Percentiles rank a stretch among this genome's conserved stretches.
Evolutionary conservation across 176 grass and related monocot genomes (phyloP).

Genomic region (Zizania latifolia): DNA sequence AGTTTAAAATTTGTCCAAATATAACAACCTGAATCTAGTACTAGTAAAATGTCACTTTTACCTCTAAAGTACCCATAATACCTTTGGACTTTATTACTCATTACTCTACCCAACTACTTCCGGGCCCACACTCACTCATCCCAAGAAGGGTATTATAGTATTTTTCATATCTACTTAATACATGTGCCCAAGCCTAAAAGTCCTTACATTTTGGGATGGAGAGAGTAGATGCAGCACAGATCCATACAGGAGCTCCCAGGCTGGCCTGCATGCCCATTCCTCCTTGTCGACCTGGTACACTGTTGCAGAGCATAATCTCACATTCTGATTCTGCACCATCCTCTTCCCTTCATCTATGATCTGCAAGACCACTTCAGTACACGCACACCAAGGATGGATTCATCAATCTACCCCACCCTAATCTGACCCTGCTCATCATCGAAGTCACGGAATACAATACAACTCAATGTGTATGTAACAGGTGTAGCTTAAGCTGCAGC

Average conservation of each 20-base stretch:
- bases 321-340: background rate
- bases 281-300: background rate
- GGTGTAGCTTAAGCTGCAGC: background rate
- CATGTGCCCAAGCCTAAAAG: too few relatives aligned
- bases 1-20: too few relatives aligned
- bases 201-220: too few relatives aligned
- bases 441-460: background rate
- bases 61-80: too few relatives aligned
- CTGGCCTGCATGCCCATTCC: background rate
- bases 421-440: background rate
- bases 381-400: background rate
- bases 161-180: too few relatives aligned
- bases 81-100: too few relatives aligned
- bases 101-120: too few relatives aligned
- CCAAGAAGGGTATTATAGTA: too few relatives aligned
- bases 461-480: background rate
- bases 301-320: background rate
- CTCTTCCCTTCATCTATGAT: background rate
- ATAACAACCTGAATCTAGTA: too few relatives aligned
- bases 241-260: background rate
- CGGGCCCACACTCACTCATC: too few relatives aligned
- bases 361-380: background rate
- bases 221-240: background rate
- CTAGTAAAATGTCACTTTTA: too few relatives aligned
- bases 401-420: background rate